Evolutionary conservation across 768 basidiomycete genomes (phyloP).

Genomic region (Peribolospora baueri): DNA sequence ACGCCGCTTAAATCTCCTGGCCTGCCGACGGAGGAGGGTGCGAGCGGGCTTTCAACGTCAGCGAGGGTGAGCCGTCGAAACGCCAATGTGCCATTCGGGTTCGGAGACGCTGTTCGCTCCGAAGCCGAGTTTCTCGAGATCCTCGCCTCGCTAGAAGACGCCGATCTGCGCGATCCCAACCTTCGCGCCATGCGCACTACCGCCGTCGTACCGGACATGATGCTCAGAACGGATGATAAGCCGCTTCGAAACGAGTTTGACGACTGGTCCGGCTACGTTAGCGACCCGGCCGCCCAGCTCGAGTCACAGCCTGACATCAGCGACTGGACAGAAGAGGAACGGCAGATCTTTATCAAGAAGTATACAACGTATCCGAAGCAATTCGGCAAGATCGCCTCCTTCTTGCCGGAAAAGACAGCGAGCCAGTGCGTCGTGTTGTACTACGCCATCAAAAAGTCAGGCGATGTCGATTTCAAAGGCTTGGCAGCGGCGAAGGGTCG

Average conservation of each 20-base stretch:
- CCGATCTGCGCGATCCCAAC: constrained; percentile 77
- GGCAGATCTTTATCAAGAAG: constrained; percentile 47
- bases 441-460: constrained; percentile 80
- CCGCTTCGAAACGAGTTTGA: constrained; percentile 32
- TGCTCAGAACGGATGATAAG: constrained; percentile 25
- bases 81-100: constrained; percentile 4
- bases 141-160: constrained; percentile 73
- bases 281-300: constrained; percentile 44
- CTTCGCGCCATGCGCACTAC: constrained; percentile 64
- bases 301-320: constrained; percentile 28
- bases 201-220: constrained; percentile 76
- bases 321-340: constrained; percentile 73
- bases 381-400: constrained; percentile 71
- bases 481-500: constrained; percentile 42
- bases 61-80: constrained; percentile 16
- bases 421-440: constrained; percentile 80
- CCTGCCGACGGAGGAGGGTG: neutral
- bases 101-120: constrained; percentile 68
- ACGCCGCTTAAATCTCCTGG: neutral
- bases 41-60: constrained; percentile 4
- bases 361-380: constrained; percentile 76
- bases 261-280: constrained; percentile 60
- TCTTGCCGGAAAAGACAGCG: constrained; percentile 57
- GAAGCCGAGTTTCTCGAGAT: constrained; percentile 96
- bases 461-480: constrained; percentile 45